A percentile compares a stretch with the other conserved stretches of the same genome.
Evolutionary conservation across 2,329 filamentous ascomycete genomes (phyloP).

Genomic region (Cyclaneusma minus): DNA sequence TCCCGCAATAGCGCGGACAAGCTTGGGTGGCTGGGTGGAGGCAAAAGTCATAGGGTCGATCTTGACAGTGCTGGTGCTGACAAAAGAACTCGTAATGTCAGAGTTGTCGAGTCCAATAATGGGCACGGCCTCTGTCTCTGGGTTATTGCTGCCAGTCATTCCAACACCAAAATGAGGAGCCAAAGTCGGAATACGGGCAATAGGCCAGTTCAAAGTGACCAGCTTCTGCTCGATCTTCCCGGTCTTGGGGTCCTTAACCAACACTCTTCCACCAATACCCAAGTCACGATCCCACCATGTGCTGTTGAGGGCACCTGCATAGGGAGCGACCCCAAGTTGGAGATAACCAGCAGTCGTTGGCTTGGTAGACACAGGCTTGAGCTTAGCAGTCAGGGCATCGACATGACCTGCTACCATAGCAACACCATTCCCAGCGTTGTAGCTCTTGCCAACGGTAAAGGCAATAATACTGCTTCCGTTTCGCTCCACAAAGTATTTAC

Average conservation of each 20-base stretch:
- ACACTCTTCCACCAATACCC: conserved; percentile 74
- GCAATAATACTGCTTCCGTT: conserved; percentile 79
- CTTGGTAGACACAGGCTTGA: conserved; percentile 83
- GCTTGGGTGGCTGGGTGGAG: conserved; percentile 66
- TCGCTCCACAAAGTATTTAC: conserved; percentile 77
- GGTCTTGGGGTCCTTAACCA: conserved; percentile 56
- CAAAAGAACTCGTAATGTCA: conserved; percentile 26
- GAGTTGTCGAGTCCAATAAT: conserved; percentile 79
- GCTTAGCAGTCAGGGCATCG: conserved; percentile 75
- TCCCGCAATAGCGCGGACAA: conserved; percentile 69
- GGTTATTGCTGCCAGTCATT: conserved; percentile 54
- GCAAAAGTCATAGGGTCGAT: conserved; percentile 70
- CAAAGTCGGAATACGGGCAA: conserved; percentile 81
- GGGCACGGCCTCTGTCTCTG: conserved; percentile 86
- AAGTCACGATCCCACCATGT: conserved; percentile 98
- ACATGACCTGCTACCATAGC: conserved; percentile 86
- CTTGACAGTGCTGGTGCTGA: conserved; percentile 21
- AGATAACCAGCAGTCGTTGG: conserved; percentile 73
- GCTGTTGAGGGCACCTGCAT: conserved; percentile 70
- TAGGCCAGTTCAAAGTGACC: conserved; percentile 87
- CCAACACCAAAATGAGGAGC: conserved; percentile 85
- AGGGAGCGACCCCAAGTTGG: conserved; percentile 83
- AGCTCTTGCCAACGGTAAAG: conserved; percentile 67
- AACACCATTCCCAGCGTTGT: conserved; percentile 71
- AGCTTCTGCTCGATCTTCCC: conserved; percentile 69